Evolutionary conservation across 768 basidiomycete species (phyloP).

Genomic region (Fistulinella prunicolor): DNA sequence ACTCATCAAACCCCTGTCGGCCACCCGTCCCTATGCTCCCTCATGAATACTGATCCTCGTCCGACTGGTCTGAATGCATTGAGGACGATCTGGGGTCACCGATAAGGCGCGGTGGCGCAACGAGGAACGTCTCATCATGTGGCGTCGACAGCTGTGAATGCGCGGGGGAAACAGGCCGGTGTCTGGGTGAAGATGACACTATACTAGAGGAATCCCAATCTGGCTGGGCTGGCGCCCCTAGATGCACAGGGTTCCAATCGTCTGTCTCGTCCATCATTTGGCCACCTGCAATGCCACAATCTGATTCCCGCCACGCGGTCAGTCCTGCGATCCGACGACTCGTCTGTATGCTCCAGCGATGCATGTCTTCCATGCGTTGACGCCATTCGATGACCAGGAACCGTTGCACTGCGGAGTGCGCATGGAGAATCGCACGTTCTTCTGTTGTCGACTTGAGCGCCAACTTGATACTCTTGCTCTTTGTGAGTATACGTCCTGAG

Average conservation of each 20-base stretch:
- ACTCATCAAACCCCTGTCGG: constrained; percentile 61
- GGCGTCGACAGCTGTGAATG: constrained; percentile 61
- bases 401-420: constrained; percentile 90
- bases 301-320: constrained; percentile 76
- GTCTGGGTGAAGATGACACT: constrained; percentile 34
- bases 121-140: constrained; percentile 40
- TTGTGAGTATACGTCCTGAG: constrained; percentile 96
- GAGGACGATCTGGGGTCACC: constrained; percentile 29
- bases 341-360: constrained; percentile 72
- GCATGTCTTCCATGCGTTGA: constrained; percentile 93
- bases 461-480: constrained; percentile 93
- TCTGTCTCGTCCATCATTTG: constrained; percentile 62
- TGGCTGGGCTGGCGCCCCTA: constrained; percentile 64
- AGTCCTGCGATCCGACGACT: constrained; percentile 68
- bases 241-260: constrained; percentile 75
- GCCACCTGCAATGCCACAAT: constrained; percentile 46
- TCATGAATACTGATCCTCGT: constrained; percentile 56
- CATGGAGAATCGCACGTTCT: constrained; percentile 89
- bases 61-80: constrained; percentile 52
- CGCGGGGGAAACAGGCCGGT: constrained; percentile 54
- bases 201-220: constrained; percentile 72
- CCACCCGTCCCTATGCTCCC: constrained; percentile 27
- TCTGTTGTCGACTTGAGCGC: constrained; percentile 88
- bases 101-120: constrained; percentile 30
- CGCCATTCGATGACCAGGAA: constrained; percentile 99